Conservation (phyloP, 192 early-diverging fungal species). For the Geranomyces michiganensis region DNA sequence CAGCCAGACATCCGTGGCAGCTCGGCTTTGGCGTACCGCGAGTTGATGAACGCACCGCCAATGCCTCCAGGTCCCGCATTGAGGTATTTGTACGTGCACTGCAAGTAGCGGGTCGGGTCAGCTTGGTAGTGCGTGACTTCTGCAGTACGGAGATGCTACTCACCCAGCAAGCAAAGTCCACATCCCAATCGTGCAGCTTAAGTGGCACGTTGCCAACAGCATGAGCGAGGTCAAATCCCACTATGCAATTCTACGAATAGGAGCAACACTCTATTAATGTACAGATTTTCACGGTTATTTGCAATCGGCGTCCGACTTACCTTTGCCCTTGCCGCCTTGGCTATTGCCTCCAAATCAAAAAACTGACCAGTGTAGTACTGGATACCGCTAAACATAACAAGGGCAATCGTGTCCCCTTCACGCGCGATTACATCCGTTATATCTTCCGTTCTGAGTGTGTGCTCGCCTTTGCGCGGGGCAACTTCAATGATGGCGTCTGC, state of each 20-base stretch:
- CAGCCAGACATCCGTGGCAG: conserved; percentile 73
- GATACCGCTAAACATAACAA: conserved; percentile 86
- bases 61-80: conserved; percentile 97
- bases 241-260: conserved; percentile 71
- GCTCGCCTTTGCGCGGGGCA: conserved; percentile 73
- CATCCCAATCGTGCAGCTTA: conserved; percentile 90
- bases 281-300: not conserved
- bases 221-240: conserved; percentile 95
- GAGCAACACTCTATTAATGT: no score
- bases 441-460: conserved; percentile 73
- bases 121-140: not conserved
- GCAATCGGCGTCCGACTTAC: no score
- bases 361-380: conserved; percentile 93
- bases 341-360: conserved; percentile 87
- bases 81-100: conserved; percentile 98
- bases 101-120: not conserved
- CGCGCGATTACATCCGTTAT: conserved; percentile 75
- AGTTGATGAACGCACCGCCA: conserved; percentile 88
- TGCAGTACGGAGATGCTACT: not conserved
- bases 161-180: conserved; percentile 95
- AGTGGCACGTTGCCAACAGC: conserved; percentile 92
- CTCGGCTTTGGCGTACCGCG: conserved; percentile 66
- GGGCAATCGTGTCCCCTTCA: conserved; percentile 76
- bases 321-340: conserved; percentile 74
- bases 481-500: conserved; percentile 71